These are phyloP conservation scores for Penicillium samsonianum DNA, from an alignment of 495 filamentous ascomycete genomes.

Conservation along the genomic window DNA sequence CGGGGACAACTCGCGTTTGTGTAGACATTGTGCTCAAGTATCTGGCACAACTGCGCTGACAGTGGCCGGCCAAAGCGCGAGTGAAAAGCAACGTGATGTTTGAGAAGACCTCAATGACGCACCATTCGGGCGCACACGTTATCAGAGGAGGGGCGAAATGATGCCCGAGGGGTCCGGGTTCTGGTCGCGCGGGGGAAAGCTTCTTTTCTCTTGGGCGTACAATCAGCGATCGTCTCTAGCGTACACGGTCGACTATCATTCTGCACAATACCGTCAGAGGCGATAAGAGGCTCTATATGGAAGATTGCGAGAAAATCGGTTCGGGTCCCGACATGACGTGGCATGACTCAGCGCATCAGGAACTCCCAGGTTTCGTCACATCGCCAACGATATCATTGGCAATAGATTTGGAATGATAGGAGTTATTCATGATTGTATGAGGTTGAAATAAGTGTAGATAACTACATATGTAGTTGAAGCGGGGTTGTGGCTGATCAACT, in stretches of 20 bases:
- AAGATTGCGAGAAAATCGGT: slow-evolving; percentile 14
- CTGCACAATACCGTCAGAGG: slow-evolving; percentile 12
- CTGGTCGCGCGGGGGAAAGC: slow-evolving; percentile 1
- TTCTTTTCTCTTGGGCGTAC: background rate
- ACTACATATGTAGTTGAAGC: background rate
- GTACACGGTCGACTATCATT: slow-evolving; percentile 19
- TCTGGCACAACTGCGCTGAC: slow-evolving; percentile 38
- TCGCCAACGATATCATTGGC: background rate
- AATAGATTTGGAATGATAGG: background rate
- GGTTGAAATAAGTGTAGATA: background rate
- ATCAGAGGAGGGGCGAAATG: slow-evolving; percentile 19
- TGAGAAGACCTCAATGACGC: slow-evolving; percentile 26
- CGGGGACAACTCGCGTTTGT: slow-evolving; percentile 44
- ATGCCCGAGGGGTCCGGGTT: slow-evolving; percentile 19
- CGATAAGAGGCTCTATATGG: slow-evolving; percentile 5
- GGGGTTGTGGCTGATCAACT: slow-evolving; percentile 1
- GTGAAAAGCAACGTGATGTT: slow-evolving; percentile 38
- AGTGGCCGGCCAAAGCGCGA: slow-evolving; percentile 36
- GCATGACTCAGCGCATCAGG: slow-evolving; percentile 31
- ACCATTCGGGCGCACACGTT: slow-evolving; percentile 22
- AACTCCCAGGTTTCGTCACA: background rate
- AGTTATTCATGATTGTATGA: background rate
- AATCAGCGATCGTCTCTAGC: slow-evolving; percentile 6
- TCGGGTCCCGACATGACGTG: slow-evolving; percentile 34
- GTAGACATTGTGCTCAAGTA: slow-evolving; percentile 27